Evolutionary conservation across 164 flowering plant genomes (phyloP), one percentile per base, ranked within the genome.

Genomic region (Nelumbo lutea): DNA sequence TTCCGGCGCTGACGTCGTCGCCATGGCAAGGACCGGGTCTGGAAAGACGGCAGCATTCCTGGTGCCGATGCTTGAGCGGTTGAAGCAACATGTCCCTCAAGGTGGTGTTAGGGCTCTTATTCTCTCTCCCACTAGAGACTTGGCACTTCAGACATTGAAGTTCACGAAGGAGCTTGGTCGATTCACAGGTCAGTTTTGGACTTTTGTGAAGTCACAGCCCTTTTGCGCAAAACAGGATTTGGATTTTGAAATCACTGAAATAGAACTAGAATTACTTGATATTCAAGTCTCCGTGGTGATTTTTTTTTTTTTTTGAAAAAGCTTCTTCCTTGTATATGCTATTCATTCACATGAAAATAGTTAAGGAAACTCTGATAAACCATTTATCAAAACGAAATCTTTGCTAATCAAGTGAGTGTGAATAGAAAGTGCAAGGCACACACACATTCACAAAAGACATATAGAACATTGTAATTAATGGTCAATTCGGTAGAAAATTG

Each of bases 11-110:
- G 99, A 96, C 72, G 97, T 96, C 59, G 99, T 96, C 5, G 98
- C 98, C 71, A 96, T 96, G 99, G 99, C 99, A 3, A 83, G 98
- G 13, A 96, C 99, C 1, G 99, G 99, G 3, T 96, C 99, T 3
- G 97, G 98, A 0, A 96, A 96, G 73, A 96, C 98, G 8, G 98
- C 99, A 0, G 98, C 99, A 10, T 96, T 96, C 73, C 72, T 96
- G 4, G 59, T 96, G 51, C 98, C 99, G 4, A 93, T 96, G 99
- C 80, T 96, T 15, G 85, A 96, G 79, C 79, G 77, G 70, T 73
- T 96, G 69, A 76, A 84, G 69, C 84, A 88, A 68, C 97, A 93
- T 73, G 77, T 83, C 9, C 83, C 91, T 39, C 89, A 88, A 75
- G 69, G 79, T 6, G 95, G 96, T 10, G 95, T 88, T 59, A 77